Base-by-base conservation (phyloP, 768 basidiomycete species). In the Arthromyces matolae region DNA sequence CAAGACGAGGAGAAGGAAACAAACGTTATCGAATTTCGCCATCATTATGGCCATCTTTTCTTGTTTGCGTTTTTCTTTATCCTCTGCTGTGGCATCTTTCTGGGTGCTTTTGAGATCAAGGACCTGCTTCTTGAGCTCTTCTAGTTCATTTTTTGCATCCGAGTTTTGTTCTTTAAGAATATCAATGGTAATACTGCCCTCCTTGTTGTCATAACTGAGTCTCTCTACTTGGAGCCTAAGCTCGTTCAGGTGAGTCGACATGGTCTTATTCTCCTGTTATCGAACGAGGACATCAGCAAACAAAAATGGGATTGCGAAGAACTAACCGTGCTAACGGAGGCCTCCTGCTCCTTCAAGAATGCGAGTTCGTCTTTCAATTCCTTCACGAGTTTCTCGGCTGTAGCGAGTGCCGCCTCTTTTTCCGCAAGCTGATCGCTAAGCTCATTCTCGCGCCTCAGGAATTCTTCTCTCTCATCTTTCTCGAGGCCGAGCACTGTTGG, bases 21-120 rank as follows among this genome's bases (percentile, higher is more conserved):
- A 60, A 55, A 95, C 95, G 52, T 88, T 79, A 68, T 98, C 94
- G 57, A 99, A 95, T 67, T 95, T 94, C 49, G 95, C 92, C 95
- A 99, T 97, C 92, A 99, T 96, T 56, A 93, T 75, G 8, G 92
- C 93, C 89, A 99, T 91, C 78, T 97, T 97, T 74, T 98, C 95
- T 61, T 95, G 93, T 69, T 98, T 98, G 66, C 89, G 83, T 76
- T 92, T 96, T 76, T 99, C 96, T 72, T 94, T 97, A 65, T 97
- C 96, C 65, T 98, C 96, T 25, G 84, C 84, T 31, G 86, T 85
- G 13, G 86, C 81, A 51, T 90, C 89, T 67, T 86, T 89, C 67
- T 93, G 89, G 10, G 83, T 77, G 28, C 75, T 71, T 71, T 90
- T 93, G 55, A 92, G 68, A 38, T 93, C 91, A 14, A 77, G 67